A percentile compares a stretch with the other conserved stretches of the same genome.
phyloP scores from a whole-genome alignment of 305 asterid species.

The Fraxinus greggii region DNA sequence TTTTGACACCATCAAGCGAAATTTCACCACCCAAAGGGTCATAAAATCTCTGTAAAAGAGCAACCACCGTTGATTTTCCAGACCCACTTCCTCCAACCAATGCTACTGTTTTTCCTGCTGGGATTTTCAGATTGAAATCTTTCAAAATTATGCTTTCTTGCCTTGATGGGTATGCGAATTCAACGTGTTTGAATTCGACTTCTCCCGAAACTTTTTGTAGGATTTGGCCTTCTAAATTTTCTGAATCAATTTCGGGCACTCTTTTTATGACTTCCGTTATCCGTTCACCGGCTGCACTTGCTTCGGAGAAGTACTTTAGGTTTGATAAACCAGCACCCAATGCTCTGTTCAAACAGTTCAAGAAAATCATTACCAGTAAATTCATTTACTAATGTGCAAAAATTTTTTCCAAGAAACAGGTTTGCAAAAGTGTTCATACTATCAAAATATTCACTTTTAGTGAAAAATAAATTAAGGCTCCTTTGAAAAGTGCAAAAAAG shows the following conservation, averaged over 20 bases:
- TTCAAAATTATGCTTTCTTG: constrained; percentile 66
- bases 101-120: constrained; percentile 79
- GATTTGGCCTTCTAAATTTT: constrained; percentile 62
- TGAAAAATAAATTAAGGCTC: too few species aligned
- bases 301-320: constrained; percentile 74
- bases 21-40: not conserved
- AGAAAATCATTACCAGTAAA: not conserved
- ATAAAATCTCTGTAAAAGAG: constrained; percentile 29
- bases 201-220: constrained; percentile 56
- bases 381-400: not conserved
- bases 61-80: constrained; percentile 82
- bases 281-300: constrained; percentile 76
- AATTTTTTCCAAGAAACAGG: not conserved
- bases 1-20: not conserved
- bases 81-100: constrained; percentile 96
- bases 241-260: constrained; percentile 81
- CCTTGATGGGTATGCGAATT: constrained; percentile 78
- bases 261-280: constrained; percentile 68
- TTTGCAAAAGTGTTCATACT: not conserved
- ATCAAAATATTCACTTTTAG: too few species aligned
- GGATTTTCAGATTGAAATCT: constrained; percentile 59
- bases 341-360: constrained; percentile 44
- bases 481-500: too few species aligned
- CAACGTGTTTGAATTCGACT: constrained; percentile 62
- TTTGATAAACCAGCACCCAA: constrained; percentile 84